Evolutionary conservation across 345 rosid genomes (phyloP), one percentile per base, ranked within the genome.

Genomic region (Hirschfeldia incana): DNA sequence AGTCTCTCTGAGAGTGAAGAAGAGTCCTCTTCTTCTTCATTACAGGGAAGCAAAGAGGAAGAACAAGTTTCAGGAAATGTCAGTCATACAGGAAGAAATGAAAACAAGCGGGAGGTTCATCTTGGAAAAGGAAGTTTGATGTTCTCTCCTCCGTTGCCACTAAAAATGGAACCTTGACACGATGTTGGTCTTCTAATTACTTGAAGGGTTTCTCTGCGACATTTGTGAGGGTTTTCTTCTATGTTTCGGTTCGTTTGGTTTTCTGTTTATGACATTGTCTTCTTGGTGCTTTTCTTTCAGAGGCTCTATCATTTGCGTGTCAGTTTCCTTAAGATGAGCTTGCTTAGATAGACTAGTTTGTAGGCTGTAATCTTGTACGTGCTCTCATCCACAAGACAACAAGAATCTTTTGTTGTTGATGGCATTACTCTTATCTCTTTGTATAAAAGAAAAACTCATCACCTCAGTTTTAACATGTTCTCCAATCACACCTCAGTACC

Each of bases 101-200:
- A 21, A 21, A 21, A 21, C 21, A 21, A 21, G 21, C 21, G 55
- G 58, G 69, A 70, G 63, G 58, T 53, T 32, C 76, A 59, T 29
- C 78, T 73, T 80, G 77, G 58, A 77, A 80, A 76, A 55, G 82
- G 78, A 59, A 80, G 65, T 16, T 84, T 78, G 17, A 74, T 81
- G 76, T 80, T 86, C 57, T 84, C 92, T 75, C 88, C 96, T 55
- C 92, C 92, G 8, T 17, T 83, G 68, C 89, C 93, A 9, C 85
- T 85, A 69, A 91, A 89, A 89, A 91, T 88, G 91, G 92, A 91
- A 73, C 69, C 82, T 4, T 82, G 83, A 55, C 16, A 72, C 63
- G 36, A 21, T 17, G 62, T 36, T 46, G 53, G 51, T 46, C 15
- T 46, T 10, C 53, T 27, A 53, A 53, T 15, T 75, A 51, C 53